These are phyloP conservation scores for Globisporangium cylindrosporum DNA, from an alignment of 352 stramenopile species.

Conservation along the genomic window DNA sequence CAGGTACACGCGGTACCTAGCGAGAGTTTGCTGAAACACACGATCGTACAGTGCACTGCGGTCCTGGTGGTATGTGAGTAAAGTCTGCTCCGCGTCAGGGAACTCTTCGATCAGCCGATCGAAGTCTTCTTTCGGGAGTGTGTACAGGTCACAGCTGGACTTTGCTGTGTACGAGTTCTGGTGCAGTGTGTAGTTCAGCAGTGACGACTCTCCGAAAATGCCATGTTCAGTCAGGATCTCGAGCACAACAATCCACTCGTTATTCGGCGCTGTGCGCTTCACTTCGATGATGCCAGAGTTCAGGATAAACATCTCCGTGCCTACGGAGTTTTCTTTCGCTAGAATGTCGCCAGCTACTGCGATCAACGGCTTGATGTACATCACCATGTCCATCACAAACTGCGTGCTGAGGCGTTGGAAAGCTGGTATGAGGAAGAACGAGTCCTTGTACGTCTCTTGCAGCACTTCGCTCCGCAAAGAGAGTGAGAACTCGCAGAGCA, in stretches of 20 bases:
- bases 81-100: conserved; percentile 58
- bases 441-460: conserved; percentile 71
- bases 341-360: conserved; percentile 64
- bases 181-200: conserved; percentile 73
- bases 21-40: conserved; percentile 68
- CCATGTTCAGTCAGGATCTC: conserved; percentile 68
- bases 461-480: conserved; percentile 73
- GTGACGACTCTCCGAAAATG: conserved; percentile 65
- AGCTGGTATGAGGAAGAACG: conserved; percentile 70
- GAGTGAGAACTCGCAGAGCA: conserved; percentile 74
- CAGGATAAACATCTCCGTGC: conserved; percentile 82
- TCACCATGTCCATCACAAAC: conserved; percentile 83
- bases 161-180: conserved; percentile 76
- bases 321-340: conserved; percentile 56
- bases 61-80: conserved; percentile 60
- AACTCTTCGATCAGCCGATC: conserved; percentile 79
- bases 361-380: conserved; percentile 84
- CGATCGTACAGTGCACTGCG: conserved; percentile 60
- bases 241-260: conserved; percentile 68
- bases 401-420: conserved; percentile 69
- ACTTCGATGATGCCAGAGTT: conserved; percentile 76
- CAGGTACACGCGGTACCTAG: conserved; percentile 60
- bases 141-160: conserved; percentile 73
- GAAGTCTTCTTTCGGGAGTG: conserved; percentile 78
- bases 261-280: conserved; percentile 45